These are phyloP conservation scores for Suillus weaverae DNA, from an alignment of 768 basidiomycete species.

Conservation along the genomic window DNA sequence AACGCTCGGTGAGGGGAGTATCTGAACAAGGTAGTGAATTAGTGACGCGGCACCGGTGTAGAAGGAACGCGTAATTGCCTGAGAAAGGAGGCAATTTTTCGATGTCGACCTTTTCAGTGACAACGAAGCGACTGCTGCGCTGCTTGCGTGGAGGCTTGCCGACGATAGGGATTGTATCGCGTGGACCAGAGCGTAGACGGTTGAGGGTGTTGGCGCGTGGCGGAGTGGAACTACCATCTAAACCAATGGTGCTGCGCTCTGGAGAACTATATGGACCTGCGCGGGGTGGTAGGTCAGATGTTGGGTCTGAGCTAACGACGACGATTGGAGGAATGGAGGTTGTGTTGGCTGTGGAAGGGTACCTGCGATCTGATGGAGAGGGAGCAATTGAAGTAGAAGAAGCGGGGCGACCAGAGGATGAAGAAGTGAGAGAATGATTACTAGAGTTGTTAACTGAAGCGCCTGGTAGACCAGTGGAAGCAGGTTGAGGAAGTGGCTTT, in stretches of 20 bases:
- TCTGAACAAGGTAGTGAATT: slow-evolving; percentile 49
- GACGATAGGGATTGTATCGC: slow-evolving; percentile 95
- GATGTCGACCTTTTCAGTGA: slow-evolving; percentile 95
- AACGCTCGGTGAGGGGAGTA: slow-evolving; percentile 83
- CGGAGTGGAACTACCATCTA: slow-evolving; percentile 54
- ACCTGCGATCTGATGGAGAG: slow-evolving; percentile 60
- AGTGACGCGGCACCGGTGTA: slow-evolving; percentile 14
- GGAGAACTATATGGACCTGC: slow-evolving; percentile 42
- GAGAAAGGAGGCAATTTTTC: slow-evolving; percentile 90
- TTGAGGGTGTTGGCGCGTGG: slow-evolving; percentile 69
- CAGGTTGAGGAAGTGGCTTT: slow-evolving; percentile 62
- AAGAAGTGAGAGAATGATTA: slow-evolving; percentile 41
- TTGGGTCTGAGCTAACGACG: slow-evolving; percentile 75
- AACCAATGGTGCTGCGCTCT: slow-evolving; percentile 47
- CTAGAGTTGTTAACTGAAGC: slow-evolving; percentile 34
- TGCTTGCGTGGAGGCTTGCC: slow-evolving; percentile 98
- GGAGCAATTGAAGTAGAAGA: slow-evolving; percentile 40
- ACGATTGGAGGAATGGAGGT: slow-evolving; percentile 78
- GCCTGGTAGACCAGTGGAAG: slow-evolving; percentile 36
- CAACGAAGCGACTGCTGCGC: slow-evolving; percentile 93
- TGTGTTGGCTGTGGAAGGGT: slow-evolving; percentile 37
- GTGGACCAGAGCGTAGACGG: slow-evolving; percentile 79
- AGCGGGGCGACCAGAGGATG: slow-evolving; percentile 44
- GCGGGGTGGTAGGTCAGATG: slow-evolving; percentile 47
- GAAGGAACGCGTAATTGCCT: slow-evolving; percentile 49